Evolutionary conservation across 2,329 filamentous ascomycete genomes (phyloP).

Genomic region (Aspergillus glaucus): DNA sequence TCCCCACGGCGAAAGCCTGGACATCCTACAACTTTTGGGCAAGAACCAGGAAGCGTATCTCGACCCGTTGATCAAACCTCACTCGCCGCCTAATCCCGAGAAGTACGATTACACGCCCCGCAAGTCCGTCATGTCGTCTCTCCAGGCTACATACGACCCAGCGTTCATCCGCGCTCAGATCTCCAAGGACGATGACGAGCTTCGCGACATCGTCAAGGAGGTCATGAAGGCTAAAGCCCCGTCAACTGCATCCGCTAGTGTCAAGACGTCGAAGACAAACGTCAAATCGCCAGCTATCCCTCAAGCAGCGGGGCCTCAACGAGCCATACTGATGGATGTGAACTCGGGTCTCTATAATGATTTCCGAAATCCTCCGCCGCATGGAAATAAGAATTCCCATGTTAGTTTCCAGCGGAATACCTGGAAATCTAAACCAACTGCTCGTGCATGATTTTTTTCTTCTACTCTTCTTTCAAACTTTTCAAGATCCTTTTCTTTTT

Average conservation of each 20-base stretch:
- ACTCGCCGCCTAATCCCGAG: conserved; percentile 53
- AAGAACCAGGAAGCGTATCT: conserved; percentile 65
- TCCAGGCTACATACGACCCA: conserved; percentile 51
- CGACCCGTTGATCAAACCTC: conserved; percentile 57
- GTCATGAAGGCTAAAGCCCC: conserved; percentile 35
- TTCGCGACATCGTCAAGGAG: conserved; percentile 64
- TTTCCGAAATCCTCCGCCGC: conserved; percentile 19
- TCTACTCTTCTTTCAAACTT: conserved; percentile 1
- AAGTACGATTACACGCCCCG: conserved; percentile 63
- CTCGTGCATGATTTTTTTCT: conserved; percentile 17
- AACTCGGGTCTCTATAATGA: conserved; percentile 30
- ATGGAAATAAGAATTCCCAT: conserved; percentile 26
- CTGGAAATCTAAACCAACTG: conserved; percentile 28
- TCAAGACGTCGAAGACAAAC: neutral
- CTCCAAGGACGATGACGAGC: conserved; percentile 63
- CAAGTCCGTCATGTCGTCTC: conserved; percentile 69
- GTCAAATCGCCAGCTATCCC: conserved; percentile 10
- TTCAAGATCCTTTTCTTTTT: conserved; percentile 9
- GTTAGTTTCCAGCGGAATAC: conserved; percentile 25
- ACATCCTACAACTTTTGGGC: conserved; percentile 69
- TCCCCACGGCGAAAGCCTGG: conserved; percentile 75
- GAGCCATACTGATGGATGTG: conserved; percentile 41
- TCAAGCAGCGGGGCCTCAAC: conserved; percentile 35
- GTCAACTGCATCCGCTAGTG: neutral
- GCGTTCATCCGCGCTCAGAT: conserved; percentile 82